These are phyloP conservation scores for Lecanicillium sp. DNA, from an alignment of 2,329 filamentous ascomycete species.

Conservation along the genomic window DNA sequence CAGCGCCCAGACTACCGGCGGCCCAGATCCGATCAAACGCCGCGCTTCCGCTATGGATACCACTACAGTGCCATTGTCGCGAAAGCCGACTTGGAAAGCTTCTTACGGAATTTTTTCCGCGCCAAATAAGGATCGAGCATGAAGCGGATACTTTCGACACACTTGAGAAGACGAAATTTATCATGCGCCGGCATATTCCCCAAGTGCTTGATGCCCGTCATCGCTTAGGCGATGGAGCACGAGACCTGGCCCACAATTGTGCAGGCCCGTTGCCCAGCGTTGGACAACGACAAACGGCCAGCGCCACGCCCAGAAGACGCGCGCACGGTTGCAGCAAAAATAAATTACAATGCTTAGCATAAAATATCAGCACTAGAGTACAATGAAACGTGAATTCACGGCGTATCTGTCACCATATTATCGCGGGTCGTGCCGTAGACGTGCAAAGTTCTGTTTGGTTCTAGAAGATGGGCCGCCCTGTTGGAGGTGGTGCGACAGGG, in stretches of 20 bases:
- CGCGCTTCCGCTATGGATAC: too few relatives aligned
- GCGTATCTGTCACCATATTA: too few relatives aligned
- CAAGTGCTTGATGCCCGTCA: neutral
- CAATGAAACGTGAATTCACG: too few relatives aligned
- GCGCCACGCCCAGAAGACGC: too few relatives aligned
- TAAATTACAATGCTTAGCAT: too few relatives aligned
- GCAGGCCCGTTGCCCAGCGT: neutral
- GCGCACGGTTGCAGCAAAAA: too few relatives aligned
- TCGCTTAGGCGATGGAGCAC: slow-evolving; percentile 1
- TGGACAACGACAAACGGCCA: neutral
- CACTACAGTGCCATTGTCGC: too few relatives aligned
- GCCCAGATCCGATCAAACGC: neutral
- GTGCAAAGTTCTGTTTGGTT: slow-evolving; percentile 15
- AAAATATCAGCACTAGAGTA: too few relatives aligned
- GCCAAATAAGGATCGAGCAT: neutral
- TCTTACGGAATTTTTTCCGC: too few relatives aligned
- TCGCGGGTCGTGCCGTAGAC: slow-evolving; percentile 6
- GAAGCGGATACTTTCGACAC: neutral
- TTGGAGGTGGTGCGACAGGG: neutral
- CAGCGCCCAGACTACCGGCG: too few relatives aligned
- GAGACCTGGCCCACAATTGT: slow-evolving; percentile 8
- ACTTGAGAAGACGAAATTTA: neutral
- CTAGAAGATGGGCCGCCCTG: slow-evolving; percentile 10
- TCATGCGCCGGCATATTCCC: neutral
- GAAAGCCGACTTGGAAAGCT: too few relatives aligned